These are phyloP conservation scores for Calonectria pteridis DNA, from an alignment of 2,329 filamentous ascomycete species.

Conservation along the genomic window DNA sequence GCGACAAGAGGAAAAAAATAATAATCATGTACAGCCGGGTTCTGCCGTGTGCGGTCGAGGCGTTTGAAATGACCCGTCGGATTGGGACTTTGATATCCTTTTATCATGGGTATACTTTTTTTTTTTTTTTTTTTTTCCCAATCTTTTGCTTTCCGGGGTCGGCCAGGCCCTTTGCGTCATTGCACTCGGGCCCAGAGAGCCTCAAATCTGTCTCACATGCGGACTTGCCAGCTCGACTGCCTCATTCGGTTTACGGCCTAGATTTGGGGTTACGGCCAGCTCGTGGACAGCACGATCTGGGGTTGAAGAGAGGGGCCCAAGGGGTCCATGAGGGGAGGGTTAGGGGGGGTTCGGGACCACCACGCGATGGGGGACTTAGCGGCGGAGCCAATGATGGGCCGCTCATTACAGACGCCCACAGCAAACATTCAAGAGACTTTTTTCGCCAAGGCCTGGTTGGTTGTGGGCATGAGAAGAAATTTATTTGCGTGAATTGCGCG, in stretches of 20 bases:
- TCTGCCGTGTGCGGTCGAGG: slow-evolving; percentile 20
- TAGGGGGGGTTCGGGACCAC: slow-evolving; percentile 17
- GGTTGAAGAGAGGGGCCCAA: slow-evolving; percentile 35
- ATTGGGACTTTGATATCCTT: background rate
- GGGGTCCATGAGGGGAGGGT: slow-evolving; percentile 29
- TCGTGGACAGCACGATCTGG: slow-evolving; percentile 35
- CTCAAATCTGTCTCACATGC: slow-evolving; percentile 26
- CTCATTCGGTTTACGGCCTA: slow-evolving; percentile 33
- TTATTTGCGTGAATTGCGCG: background rate
- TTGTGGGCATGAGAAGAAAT: background rate
- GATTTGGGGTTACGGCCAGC: slow-evolving; percentile 26
- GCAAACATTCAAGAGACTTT: background rate
- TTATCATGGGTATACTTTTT: background rate
- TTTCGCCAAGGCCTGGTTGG: background rate
- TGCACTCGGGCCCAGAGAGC: slow-evolving; percentile 11
- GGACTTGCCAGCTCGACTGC: slow-evolving; percentile 22
- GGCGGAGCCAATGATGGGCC: slow-evolving; percentile 34
- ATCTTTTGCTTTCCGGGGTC: slow-evolving; percentile 19
- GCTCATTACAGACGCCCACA: slow-evolving; percentile 31
- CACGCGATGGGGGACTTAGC: slow-evolving; percentile 25
- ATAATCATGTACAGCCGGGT: slow-evolving; percentile 30
- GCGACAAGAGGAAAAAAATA: slow-evolving; percentile 11
- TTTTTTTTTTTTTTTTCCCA: background rate
- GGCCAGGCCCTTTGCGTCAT: slow-evolving; percentile 24
- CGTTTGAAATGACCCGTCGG: background rate